Conservation (phyloP, 176 grass and related monocot genomes). For the Eragrostis curvula region DNA sequence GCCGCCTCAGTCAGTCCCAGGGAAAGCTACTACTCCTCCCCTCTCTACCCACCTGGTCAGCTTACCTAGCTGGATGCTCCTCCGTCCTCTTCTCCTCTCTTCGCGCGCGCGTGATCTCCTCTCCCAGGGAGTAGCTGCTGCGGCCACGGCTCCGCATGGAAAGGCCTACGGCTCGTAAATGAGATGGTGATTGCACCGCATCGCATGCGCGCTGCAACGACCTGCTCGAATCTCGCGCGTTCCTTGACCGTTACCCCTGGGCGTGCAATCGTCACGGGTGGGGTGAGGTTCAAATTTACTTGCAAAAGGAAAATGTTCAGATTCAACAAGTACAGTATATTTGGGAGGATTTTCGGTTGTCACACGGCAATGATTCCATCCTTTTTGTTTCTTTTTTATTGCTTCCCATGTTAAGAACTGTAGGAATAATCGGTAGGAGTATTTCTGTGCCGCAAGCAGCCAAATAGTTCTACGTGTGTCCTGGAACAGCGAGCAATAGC, state of each 20-base stretch:
- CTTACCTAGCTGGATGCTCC: not conserved
- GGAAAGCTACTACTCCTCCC: not conserved
- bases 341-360: too few species aligned
- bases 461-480: not conserved
- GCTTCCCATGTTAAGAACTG: too few species aligned
- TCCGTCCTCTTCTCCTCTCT: not conserved
- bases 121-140: not conserved
- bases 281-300: not conserved
- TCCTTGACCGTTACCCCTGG: too few species aligned
- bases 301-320: too few species aligned
- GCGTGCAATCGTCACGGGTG: not conserved
- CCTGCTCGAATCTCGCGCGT: not conserved
- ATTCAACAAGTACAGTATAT: too few species aligned
- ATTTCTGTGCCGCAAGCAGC: not conserved
- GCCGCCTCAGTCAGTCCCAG: not conserved
- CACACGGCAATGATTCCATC: too few species aligned
- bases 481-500: not conserved
- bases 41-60: not conserved
- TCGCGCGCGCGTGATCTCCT: not conserved
- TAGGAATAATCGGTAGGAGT: too few species aligned
- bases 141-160: not conserved
- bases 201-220: not conserved
- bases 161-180: conserved; percentile 16
- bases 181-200: conserved; percentile 36
- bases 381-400: not conserved